Percentiles rank a stretch among this genome's conserved stretches.
Conservation (phyloP, 805 yeast species). For the Allodekkera sacchari region DNA sequence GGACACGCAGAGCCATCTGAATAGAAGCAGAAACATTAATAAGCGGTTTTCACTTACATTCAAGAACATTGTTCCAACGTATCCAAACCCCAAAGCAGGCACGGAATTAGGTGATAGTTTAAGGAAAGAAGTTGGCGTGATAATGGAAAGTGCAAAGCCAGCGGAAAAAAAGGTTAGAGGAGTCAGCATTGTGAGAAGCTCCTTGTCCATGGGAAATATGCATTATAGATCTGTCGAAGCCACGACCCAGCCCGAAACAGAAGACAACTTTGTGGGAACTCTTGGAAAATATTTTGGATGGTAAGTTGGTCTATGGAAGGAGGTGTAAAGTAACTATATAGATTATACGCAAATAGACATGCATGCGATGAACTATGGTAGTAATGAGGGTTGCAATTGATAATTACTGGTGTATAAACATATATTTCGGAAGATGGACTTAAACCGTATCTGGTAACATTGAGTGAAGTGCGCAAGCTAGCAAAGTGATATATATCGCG, state of each 20-base stretch:
- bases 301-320: too few species aligned
- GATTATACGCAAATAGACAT: not conserved
- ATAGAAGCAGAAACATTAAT: conserved; percentile 7
- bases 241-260: not conserved
- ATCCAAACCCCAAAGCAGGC: not conserved
- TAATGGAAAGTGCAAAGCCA: not conserved
- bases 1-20: conserved; percentile 31
- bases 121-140: not conserved
- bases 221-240: too few species aligned
- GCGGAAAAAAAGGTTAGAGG: not conserved
- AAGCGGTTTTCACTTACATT: conserved; percentile 15
- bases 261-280: not conserved
- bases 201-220: not conserved
- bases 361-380: too few species aligned
- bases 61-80: conserved; percentile 3
- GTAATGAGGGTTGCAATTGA: too few species aligned
- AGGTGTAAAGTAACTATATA: not conserved
- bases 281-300: conserved; percentile 1
- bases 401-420: too few species aligned
- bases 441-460: too few species aligned
- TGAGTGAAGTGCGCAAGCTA: too few species aligned
- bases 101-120: not conserved
- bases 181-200: conserved; percentile 1
- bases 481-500: too few species aligned
- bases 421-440: too few species aligned